Base-by-base conservation (phyloP, 768 basidiomycete genomes). In the Agaricus sinodeliciosus region DNA sequence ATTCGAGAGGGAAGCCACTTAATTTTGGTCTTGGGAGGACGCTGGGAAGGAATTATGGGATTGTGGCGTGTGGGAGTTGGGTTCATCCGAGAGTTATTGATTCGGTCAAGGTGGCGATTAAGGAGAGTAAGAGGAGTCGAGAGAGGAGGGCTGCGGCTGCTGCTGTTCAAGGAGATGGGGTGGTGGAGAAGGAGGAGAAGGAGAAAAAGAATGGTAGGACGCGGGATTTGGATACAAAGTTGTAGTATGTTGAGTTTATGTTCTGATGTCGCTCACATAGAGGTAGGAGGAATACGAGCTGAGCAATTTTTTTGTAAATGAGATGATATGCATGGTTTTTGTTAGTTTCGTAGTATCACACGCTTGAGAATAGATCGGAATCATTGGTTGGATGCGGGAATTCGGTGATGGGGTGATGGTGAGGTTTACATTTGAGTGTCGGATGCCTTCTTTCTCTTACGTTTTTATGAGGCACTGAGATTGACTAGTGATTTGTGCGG, bases 11-110 rank as follows among this genome's bases (percentile, higher is more conserved):
- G 2, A 57, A 78, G 49, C 75, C 77, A 0, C 80, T 99, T 22
- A 77, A 95, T 63, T 97, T 99, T 67, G 86, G 90, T 0, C 72
- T 88, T 1, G 95, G 95, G 2, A 70, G 93, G 55, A 92, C 90
- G 1, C 69, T 98, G 35, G 87, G 85, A 1, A 82, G 81, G 61
- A 98, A 97, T 65, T 85, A 79, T 62, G 95, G 95, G 0, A 80
- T 98, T 18, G 77, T 98, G 6, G 94, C 90, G 28, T 84, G 88
- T 15, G 83, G 84, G 8, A 83, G 79, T 62, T 83, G 78, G 7
- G 74, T 85, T 2, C 91, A 96, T 58, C 62, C 71, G 0, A 72
- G 73, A 26, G 84, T 94, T 1, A 69, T 97, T 13, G 79, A 76
- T 43, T 92, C 91, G 0, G 81, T 97, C 4, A 79, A 82, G 67